Conservation (phyloP, 176 grass and related monocot species). For the Elaeis guineensis region DNA sequence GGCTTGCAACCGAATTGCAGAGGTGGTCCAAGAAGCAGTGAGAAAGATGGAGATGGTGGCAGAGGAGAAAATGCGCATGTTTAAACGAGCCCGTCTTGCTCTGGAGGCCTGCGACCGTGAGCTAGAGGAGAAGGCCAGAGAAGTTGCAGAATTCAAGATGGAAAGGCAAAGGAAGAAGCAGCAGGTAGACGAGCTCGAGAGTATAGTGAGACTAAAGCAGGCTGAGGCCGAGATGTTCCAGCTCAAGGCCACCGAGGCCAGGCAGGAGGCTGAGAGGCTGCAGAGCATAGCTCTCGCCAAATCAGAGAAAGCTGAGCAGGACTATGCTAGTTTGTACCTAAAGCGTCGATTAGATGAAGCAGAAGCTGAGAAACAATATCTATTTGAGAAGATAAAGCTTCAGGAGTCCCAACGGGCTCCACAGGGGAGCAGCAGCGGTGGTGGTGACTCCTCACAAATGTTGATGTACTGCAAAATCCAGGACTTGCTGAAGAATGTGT, state of each 20-base stretch:
- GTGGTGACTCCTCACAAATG: neutral
- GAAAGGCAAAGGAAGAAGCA: slow-evolving; percentile 43
- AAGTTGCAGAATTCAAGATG: slow-evolving; percentile 36
- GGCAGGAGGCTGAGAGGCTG: slow-evolving; percentile 66
- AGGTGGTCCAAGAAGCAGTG: slow-evolving; percentile 77
- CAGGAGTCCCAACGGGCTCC: slow-evolving; percentile 31
- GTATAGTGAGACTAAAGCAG: slow-evolving; percentile 59
- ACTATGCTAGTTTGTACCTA: slow-evolving; percentile 68
- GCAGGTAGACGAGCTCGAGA: slow-evolving; percentile 75
- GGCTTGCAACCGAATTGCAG: slow-evolving; percentile 53
- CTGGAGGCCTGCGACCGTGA: slow-evolving; percentile 44
- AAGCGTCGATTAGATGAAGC: slow-evolving; percentile 82
- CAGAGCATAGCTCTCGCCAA: slow-evolving; percentile 57
- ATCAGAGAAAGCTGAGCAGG: slow-evolving; percentile 63
- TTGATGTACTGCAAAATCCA: slow-evolving; percentile 2
- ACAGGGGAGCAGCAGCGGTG: neutral
- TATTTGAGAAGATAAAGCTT: slow-evolving; percentile 83
- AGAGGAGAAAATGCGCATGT: slow-evolving; percentile 51
- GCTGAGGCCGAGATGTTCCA: slow-evolving; percentile 92
- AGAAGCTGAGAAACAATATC: slow-evolving; percentile 72
- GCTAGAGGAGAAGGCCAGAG: slow-evolving; percentile 58
- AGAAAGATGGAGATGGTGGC: slow-evolving; percentile 76
- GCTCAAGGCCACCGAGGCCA: slow-evolving; percentile 66
- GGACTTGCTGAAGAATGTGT: slow-evolving; percentile 12
- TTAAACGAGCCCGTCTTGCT: slow-evolving; percentile 43